phyloP scores from a whole-genome alignment of 257 asterid genomes.

The Capsicum pubescens region DNA sequence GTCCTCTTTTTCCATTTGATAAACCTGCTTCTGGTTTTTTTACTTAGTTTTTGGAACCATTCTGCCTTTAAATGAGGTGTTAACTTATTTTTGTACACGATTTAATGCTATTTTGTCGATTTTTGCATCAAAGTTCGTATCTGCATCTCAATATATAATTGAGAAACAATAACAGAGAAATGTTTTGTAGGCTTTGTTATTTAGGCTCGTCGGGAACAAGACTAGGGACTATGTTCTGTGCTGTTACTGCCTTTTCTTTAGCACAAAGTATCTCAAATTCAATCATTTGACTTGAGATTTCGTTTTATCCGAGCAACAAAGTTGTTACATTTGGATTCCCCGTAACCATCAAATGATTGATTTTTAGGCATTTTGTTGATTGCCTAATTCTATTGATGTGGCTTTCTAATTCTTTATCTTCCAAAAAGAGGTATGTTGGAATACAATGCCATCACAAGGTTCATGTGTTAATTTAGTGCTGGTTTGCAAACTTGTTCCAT shows the following conservation, averaged over 20 bases:
- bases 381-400: background rate
- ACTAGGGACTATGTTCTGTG: background rate
- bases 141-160: background rate
- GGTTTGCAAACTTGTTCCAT: background rate
- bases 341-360: background rate
- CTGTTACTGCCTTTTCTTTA: background rate
- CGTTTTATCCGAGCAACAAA: background rate
- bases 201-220: background rate
- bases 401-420: background rate
- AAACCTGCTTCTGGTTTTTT: background rate
- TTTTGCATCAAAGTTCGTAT: background rate
- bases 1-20: no score
- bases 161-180: background rate
- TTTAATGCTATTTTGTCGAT: background rate
- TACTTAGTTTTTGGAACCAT: background rate
- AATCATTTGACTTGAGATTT: slow-evolving; percentile 9
- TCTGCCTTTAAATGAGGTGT: background rate
- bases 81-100: background rate
- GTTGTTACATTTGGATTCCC: slow-evolving; percentile 14
- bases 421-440: background rate
- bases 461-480: background rate
- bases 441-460: background rate
- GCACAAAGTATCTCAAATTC: background rate
- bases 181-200: background rate
- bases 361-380: background rate